These are phyloP conservation scores for Bipolaris sorokiniana DNA, from an alignment of 2,329 filamentous ascomycete genomes.

Conservation along the genomic window DNA sequence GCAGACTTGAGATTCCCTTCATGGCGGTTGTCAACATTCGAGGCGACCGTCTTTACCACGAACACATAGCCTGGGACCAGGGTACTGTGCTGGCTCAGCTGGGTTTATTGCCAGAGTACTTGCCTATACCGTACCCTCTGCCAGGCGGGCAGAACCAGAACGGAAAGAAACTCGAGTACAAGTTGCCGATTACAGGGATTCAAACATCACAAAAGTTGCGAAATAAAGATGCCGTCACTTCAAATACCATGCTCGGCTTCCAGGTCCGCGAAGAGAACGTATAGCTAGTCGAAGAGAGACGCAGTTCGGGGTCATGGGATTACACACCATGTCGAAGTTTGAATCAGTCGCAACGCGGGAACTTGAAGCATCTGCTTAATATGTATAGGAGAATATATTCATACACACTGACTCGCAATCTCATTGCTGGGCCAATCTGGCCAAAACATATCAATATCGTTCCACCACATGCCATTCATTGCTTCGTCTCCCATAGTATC, in stretches of 20 bases:
- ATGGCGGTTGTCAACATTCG: slow-evolving; percentile 69
- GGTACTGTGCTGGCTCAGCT: slow-evolving; percentile 65
- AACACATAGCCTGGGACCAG: slow-evolving; percentile 73
- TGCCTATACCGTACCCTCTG: slow-evolving; percentile 61
- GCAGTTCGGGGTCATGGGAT: not conserved
- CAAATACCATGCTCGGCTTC: slow-evolving; percentile 62
- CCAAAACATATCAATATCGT: slow-evolving; percentile 3
- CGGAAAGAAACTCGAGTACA: slow-evolving; percentile 60
- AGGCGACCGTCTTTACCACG: slow-evolving; percentile 69
- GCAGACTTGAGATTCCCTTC: slow-evolving; percentile 64
- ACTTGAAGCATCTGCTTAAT: not conserved
- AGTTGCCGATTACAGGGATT: slow-evolving; percentile 62
- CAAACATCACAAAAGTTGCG: slow-evolving; percentile 59
- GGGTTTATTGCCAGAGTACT: slow-evolving; percentile 66
- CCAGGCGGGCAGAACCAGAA: slow-evolving; percentile 35
- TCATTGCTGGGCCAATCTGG: not conserved
- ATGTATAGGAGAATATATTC: not conserved
- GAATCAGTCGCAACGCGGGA: not conserved
- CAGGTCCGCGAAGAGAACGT: slow-evolving; percentile 15
- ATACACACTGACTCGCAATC: not conserved
- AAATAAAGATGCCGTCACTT: slow-evolving; percentile 54
- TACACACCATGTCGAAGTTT: not conserved
- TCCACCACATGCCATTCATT: slow-evolving; percentile 2
- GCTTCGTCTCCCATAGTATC: not conserved
- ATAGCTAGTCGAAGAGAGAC: not conserved